Evolutionary conservation across 1,284 basidiomycete species (phyloP), one percentile per base, ranked within the genome.

Genomic region (Cystobasidium sp.): DNA sequence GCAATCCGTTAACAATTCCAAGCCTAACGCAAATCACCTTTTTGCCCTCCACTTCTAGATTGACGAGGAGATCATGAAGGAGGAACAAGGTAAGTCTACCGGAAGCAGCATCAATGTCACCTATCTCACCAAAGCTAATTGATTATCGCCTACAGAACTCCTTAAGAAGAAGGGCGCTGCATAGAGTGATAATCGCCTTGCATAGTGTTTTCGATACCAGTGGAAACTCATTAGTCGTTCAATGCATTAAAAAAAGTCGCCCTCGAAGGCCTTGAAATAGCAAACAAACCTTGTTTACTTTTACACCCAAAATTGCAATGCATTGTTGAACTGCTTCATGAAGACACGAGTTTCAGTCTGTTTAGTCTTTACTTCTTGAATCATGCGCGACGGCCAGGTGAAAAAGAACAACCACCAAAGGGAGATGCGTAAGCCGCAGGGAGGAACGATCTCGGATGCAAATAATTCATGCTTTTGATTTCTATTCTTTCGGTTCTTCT

Each of bases 141-240:
- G 46, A 20, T 46, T 49, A n/a, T 16, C 20, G 7, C 14, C 18
- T 24, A 18, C 69, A 72, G 70, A 20, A 14, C 5, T 24, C 10
- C 70, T 73, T 41, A 44, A 65, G 62, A 31, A 46, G 37, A 73
- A 73, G 63, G 70, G 63, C 59, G 49, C 44, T 47, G 59, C 59
- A 71, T 71, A 64, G 64, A 64, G 24, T 20, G 9, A 9, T 37
- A 16, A 51, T 49, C 20, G 18, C 44, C 62, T 47, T 7, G 18
- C 24, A 24, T 1, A 39, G 4, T 59, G 31, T 39, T 2, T 7
- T 10, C 24, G 18, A 10, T 31, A 37, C 9, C 52, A 53, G 9
- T 18, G 52, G 24, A n/a, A 22, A 31, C 5, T 31, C 31, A 31
- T n/a, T 53, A 53, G 52, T 53, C 52, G 52, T 53, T 53, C 9